Percentiles rank a stretch among this genome's conserved stretches.
Evolutionary conservation across 768 basidiomycete species (phyloP).

Genomic region (Amanita polypyramis): DNA sequence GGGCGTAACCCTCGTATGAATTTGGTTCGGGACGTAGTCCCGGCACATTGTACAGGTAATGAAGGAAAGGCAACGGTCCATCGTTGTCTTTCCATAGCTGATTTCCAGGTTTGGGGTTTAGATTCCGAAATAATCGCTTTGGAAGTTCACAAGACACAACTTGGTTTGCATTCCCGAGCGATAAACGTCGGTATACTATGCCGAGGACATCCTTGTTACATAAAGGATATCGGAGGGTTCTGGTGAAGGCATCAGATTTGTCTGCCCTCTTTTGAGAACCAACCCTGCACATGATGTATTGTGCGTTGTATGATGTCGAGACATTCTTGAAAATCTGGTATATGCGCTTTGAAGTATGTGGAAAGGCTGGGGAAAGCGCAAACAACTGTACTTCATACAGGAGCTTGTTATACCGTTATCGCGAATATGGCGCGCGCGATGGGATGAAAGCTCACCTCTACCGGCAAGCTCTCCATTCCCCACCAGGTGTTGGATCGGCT

Average conservation of each 20-base stretch:
- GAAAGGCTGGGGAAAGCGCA: slow-evolving; percentile 56
- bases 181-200: slow-evolving; percentile 24
- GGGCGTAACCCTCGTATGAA: slow-evolving; percentile 71
- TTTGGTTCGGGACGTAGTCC: slow-evolving; percentile 39
- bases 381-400: slow-evolving; percentile 69
- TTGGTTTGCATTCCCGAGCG: neutral
- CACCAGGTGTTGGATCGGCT: neutral
- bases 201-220: slow-evolving; percentile 47
- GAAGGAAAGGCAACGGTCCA: slow-evolving; percentile 54
- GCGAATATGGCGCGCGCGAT: neutral
- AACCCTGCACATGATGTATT: slow-evolving; percentile 43
- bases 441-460: neutral
- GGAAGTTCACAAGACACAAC: slow-evolving; percentile 42
- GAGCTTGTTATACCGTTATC: slow-evolving; percentile 36
- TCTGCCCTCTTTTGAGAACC: slow-evolving; percentile 10
- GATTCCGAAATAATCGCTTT: slow-evolving; percentile 49
- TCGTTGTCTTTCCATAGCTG: slow-evolving; percentile 36
- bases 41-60: slow-evolving; percentile 37
- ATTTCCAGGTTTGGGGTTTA: slow-evolving; percentile 22
- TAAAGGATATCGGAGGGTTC: slow-evolving; percentile 47
- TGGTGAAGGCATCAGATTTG: slow-evolving; percentile 28
- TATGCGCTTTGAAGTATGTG: slow-evolving; percentile 44
- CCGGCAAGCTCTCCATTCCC: slow-evolving; percentile 5
- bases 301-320: slow-evolving; percentile 48
- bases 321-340: slow-evolving; percentile 43